Evolutionary conservation across 805 yeast species (phyloP), one percentile per base, ranked within the genome.

Genomic region (Ogataea pilisensis): DNA sequence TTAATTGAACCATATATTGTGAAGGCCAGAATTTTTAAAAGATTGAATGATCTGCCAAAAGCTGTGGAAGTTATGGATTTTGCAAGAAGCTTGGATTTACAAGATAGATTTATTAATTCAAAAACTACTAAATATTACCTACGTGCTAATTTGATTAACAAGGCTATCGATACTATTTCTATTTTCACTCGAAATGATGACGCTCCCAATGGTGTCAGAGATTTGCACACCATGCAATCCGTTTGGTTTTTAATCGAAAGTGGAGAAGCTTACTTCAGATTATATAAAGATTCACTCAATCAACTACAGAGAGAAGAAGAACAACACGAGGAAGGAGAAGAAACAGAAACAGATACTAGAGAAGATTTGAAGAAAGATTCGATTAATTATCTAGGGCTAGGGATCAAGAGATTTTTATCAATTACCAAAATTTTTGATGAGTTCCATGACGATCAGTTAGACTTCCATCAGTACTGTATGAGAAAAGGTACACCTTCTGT

Each of bases 381-480:
- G 14, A 36, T 48, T 11, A 22, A 40, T 2, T 70, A 69, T 53
- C 65, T 68, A 44, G 95, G 95, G 0, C 64, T 93, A 49, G 79
- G 97, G 0, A 65, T 89, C 47, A 93, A 93, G 64, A 75, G 98
- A 54, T 86, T 74, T 58, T 61, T 67, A 31, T 80, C 87, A 2
- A 72, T 89, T 34, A 67, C 78, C 37, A 78, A 78, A 44, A 75
- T 85, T 24, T 89, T 80, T 63, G 72, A 78, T 33, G 84, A 79
- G 39, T 89, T 80, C 64, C 76, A 70, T 56, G 77, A 76, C 46
- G 99, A 93, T 58, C 97, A 93, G 66, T 73, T 84, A 48, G 99
- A 93, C 61, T 93, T 91, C 81, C 98, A 93, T 60, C 82, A 85
- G 34, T 93, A 87, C 61, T 85, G 95, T 58, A 77, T 86, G 72